A percentile compares a stretch with the other conserved stretches of the same genome.
Conservation (phyloP, 345 rosid species). For the Odontarrhena argentea region DNA sequence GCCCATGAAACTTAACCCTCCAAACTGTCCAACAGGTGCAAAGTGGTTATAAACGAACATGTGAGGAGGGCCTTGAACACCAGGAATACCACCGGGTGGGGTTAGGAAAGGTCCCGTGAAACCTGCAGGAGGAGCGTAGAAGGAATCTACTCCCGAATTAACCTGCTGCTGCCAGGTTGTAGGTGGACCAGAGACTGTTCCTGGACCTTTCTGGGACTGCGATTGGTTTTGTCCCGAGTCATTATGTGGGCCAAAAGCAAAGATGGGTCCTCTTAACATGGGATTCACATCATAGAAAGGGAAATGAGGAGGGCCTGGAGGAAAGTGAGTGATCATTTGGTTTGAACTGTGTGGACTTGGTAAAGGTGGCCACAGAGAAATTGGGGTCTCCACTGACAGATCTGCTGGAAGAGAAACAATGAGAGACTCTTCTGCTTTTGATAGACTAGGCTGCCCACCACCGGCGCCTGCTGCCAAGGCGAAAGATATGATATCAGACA, state of each 20-base stretch:
- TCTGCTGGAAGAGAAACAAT: conserved; percentile 94
- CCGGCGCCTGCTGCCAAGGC: conserved; percentile 60
- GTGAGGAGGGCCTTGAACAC: conserved; percentile 92
- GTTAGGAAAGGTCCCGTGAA: conserved; percentile 84
- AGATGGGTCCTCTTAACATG: conserved; percentile 82
- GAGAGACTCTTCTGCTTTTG: conserved; percentile 81
- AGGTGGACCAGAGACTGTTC: conserved; percentile 61
- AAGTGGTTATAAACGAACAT: conserved; percentile 98
- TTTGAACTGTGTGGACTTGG: conserved; percentile 74
- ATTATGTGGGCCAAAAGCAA: conserved; percentile 88
- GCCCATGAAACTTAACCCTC: conserved; percentile 97
- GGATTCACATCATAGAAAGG: conserved; percentile 95
- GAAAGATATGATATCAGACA: conserved; percentile 16
- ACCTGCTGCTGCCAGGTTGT: conserved; percentile 81
- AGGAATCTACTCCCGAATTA: conserved; percentile 89
- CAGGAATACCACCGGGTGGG: conserved; percentile 86
- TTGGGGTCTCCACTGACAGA: conserved; percentile 90
- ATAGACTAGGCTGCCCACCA: conserved; percentile 58
- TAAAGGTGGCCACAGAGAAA: conserved; percentile 80
- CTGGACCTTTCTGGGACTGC: conserved; percentile 71
- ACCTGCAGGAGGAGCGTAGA: conserved; percentile 85
- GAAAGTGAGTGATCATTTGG: conserved; percentile 84
- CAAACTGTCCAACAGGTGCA: conserved; percentile 97
- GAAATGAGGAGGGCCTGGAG: conserved; percentile 79
- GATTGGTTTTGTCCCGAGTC: conserved; percentile 68